Conservation (phyloP, 2,329 filamentous ascomycete species). For the Pestalotiopsis sp. region DNA sequence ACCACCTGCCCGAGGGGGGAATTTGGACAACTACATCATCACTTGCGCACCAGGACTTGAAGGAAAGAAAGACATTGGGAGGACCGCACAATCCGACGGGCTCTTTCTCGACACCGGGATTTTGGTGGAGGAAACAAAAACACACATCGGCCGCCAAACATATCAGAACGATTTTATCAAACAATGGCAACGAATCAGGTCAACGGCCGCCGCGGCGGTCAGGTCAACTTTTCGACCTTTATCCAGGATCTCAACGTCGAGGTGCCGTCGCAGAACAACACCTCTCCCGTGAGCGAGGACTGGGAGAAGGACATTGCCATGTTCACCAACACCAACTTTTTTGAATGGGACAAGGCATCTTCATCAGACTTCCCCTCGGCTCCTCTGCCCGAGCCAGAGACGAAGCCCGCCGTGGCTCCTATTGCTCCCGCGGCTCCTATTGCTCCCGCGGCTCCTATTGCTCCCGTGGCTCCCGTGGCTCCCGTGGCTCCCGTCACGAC, state of each 20-base stretch:
- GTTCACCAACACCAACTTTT: constrained; percentile 82
- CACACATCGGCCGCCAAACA: no score
- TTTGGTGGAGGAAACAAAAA: not conserved
- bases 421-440: not conserved
- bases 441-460: not conserved
- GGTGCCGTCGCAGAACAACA: constrained; percentile 48
- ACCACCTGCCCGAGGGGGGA: constrained; percentile 1
- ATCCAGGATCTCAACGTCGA: constrained; percentile 81
- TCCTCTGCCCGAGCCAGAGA: constrained; percentile 8
- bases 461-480: not conserved
- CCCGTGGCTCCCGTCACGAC: not conserved
- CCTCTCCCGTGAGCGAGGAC: constrained; percentile 48
- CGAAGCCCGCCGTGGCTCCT: not conserved
- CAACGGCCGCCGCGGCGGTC: constrained; percentile 61
- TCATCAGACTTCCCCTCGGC: not conserved
- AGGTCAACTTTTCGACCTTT: constrained; percentile 83
- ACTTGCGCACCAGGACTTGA: not conserved
- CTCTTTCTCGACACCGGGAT: not conserved
- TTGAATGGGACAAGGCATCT: constrained; percentile 62
- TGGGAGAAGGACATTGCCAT: constrained; percentile 71
- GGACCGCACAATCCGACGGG: not conserved
- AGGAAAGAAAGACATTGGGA: not conserved
- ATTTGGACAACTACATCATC: constrained; percentile 2
- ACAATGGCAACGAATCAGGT: not conserved
- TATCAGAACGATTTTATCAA: not conserved